Base-by-base conservation (phyloP, 306 rosid species). In the Quercus suber region DNA sequence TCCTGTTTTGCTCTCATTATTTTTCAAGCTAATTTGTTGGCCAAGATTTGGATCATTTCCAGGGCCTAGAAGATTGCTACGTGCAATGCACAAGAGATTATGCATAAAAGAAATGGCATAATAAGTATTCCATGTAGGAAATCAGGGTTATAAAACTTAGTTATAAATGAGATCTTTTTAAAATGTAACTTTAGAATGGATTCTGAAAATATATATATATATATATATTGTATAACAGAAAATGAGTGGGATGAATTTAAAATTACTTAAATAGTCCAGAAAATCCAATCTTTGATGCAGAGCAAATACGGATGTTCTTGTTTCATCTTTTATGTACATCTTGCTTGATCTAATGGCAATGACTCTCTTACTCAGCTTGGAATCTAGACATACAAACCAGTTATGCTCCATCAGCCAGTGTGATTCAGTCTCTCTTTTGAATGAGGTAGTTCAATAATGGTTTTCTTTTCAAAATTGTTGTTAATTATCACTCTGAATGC, bases 351-450 rank as follows among this genome's bases (percentile, higher is more conserved):
- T 80, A 73, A 77, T 83, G 55, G 68, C 45, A 77, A 33, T 73
- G 71, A 51, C 61, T 80, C 45, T 82, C 67, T 80, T 73, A 30
- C 76, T 77, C 94, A 95, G 99, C 89, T 89, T 83, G 71, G 87
- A 86, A 85, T 92, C 99, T 72, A 85, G 80, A 51, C 91, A 92
- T 69, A 92, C 99, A 64, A 91, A 95, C 84, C 90, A 89, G 89
- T 81, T 95, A 82, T 95, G 99, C 89, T 92, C 99, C 85, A 95
- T 95, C 84, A 95, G 97, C 89, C 90, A 84, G 20, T 95, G 99
- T 79, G 92, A 92, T 79, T 85, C 99, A 53, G 87, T 89, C 83
- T 95, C 99, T 85, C 94, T 95, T 82, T 87, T 94, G 85, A 94
- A 91, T 74, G 99, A 94, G 99, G 99, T 94, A 88, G 69, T 77